These are phyloP conservation scores for Ambrosiella beaveri DNA, from an alignment of 2,329 filamentous ascomycete species.

Conservation along the genomic window DNA sequence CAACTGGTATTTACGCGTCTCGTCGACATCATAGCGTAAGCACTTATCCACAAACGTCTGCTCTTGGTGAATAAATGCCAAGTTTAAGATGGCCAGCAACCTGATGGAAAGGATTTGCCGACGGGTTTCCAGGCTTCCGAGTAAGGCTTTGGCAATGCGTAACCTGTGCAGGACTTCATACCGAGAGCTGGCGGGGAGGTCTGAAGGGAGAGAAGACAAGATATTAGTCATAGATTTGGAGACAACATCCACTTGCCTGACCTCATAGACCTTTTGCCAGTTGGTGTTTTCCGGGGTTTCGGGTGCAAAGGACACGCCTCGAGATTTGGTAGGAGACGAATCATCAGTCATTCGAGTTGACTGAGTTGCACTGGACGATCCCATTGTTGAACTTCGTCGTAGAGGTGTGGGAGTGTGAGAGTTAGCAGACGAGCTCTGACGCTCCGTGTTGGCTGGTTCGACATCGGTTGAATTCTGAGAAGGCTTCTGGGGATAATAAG, in stretches of 20 bases:
- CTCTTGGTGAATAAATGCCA: slow-evolving; percentile 79
- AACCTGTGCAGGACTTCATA: slow-evolving; percentile 78
- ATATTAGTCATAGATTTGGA: slow-evolving; percentile 39
- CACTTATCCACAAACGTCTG: slow-evolving; percentile 70
- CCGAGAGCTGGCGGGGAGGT: slow-evolving; percentile 53
- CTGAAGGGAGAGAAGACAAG: slow-evolving; percentile 36
- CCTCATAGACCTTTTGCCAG: slow-evolving; percentile 43
- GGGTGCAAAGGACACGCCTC: slow-evolving; percentile 22
- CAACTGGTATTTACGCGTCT: slow-evolving; percentile 74
- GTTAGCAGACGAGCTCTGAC: slow-evolving; percentile 22
- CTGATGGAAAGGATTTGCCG: slow-evolving; percentile 66
- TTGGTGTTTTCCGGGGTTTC: slow-evolving; percentile 18
- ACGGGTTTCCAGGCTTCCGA: slow-evolving; percentile 45
- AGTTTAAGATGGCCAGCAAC: slow-evolving; percentile 71
- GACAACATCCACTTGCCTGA: slow-evolving; percentile 32
- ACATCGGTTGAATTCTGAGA: slow-evolving; percentile 5
- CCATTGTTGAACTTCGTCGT: slow-evolving; percentile 47
- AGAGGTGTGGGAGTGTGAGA: slow-evolving; percentile 61
- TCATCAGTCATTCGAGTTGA: slow-evolving; percentile 20
- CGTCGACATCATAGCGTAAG: slow-evolving; percentile 72
- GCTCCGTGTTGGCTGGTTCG: background rate
- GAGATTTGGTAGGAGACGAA: slow-evolving; percentile 32
- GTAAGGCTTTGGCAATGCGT: slow-evolving; percentile 66
- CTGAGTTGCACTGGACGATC: slow-evolving; percentile 2
- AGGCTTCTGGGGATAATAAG: slow-evolving; percentile 48